Conservation (phyloP, 805 yeast species). For the Candida arabinofermentans region DNA sequence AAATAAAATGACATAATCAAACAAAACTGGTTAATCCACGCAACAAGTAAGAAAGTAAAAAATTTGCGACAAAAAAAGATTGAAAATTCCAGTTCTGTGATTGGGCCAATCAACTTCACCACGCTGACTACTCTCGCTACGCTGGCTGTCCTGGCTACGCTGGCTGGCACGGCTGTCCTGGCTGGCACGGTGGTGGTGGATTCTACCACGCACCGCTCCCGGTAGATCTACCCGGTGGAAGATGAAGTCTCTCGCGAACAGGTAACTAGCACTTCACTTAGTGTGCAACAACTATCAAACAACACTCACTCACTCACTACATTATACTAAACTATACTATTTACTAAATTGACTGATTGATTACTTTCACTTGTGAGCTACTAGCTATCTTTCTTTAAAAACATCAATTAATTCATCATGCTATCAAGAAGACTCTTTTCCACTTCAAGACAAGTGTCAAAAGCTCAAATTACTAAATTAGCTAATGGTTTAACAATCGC, state of each 20-base stretch:
- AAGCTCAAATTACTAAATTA: conserved; percentile 67
- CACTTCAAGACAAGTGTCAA: conserved; percentile 43
- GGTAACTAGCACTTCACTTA: too few relatives aligned
- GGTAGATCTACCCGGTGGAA: too few relatives aligned
- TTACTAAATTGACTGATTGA: too few relatives aligned
- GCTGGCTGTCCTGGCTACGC: not conserved
- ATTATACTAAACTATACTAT: too few relatives aligned
- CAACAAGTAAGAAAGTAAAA: not conserved
- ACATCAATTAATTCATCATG: conserved; percentile 20
- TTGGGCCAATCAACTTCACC: conserved; percentile 9
- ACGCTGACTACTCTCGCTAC: not conserved
- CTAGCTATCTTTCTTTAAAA: too few relatives aligned
- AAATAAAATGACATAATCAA: not conserved
- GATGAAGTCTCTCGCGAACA: too few relatives aligned
- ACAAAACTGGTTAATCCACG: too few relatives aligned
- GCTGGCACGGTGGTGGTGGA: too few relatives aligned
- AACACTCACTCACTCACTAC: too few relatives aligned
- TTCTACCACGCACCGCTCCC: too few relatives aligned
- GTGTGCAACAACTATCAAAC: too few relatives aligned
- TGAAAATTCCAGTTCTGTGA: conserved; percentile 14
- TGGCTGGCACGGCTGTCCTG: not conserved
- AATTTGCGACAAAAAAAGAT: conserved; percentile 1
- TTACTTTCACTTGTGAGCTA: too few relatives aligned
- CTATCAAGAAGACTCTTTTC: conserved; percentile 55
- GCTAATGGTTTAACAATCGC: conserved; percentile 74